A percentile compares a stretch with the other conserved stretches of the same genome.
Evolutionary conservation across 257 asterid genomes (phyloP).

Genomic region (Solanum chaucha): DNA sequence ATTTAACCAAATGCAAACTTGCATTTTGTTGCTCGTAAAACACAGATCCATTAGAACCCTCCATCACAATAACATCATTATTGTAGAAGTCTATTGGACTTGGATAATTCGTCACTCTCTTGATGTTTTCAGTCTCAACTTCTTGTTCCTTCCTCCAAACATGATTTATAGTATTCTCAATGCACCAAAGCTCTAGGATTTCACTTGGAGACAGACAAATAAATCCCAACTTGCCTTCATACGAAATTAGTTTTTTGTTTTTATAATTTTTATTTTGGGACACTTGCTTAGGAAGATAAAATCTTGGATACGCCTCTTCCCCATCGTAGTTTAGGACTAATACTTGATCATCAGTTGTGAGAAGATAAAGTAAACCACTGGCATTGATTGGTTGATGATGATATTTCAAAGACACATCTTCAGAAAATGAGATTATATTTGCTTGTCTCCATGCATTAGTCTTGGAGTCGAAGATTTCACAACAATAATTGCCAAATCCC

Average conservation of each 20-base stretch:
- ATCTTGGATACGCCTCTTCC: neutral
- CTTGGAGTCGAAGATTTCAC: conserved; percentile 19
- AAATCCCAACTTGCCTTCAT: conserved; percentile 6
- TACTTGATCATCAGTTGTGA: neutral
- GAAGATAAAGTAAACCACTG: neutral
- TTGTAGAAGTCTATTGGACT: neutral
- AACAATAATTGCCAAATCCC: neutral
- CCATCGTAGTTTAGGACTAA: neutral
- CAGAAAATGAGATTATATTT: neutral
- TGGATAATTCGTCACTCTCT: neutral
- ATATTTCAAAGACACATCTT: accelerated
- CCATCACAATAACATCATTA: neutral
- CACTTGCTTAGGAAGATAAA: neutral
- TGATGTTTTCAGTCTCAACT: neutral
- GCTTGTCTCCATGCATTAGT: conserved; percentile 7
- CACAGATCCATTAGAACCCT: neutral
- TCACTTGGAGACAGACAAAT: neutral
- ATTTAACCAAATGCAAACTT: neutral
- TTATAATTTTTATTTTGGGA: neutral
- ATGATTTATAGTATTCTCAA: neutral
- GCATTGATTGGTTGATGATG: neutral
- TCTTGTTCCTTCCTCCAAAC: neutral
- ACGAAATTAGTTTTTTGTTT: neutral
- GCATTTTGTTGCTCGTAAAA: neutral
- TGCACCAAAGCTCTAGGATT: neutral